phyloP scores from a whole-genome alignment of 2,329 filamentous ascomycete genomes.

The Macrophomina pseudophaseolina region DNA sequence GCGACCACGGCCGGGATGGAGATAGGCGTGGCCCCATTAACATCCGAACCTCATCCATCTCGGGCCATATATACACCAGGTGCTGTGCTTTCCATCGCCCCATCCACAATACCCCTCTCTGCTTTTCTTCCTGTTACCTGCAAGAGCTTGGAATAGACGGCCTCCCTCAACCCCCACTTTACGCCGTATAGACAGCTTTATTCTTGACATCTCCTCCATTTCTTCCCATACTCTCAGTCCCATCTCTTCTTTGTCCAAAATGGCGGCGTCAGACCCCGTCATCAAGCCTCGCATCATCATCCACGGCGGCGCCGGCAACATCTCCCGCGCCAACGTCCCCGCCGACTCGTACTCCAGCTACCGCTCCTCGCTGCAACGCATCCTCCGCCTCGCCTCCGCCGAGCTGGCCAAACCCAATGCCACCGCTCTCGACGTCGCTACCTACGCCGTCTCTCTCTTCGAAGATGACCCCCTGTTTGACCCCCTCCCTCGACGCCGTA shows the following conservation, averaged over 20 bases:
- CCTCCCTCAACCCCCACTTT: neutral
- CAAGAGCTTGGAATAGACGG: neutral
- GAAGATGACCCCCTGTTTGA: slow-evolving; percentile 64
- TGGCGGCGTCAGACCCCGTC: neutral
- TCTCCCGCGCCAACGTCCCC: slow-evolving; percentile 48
- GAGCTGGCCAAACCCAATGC: slow-evolving; percentile 45
- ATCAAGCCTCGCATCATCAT: slow-evolving; percentile 52
- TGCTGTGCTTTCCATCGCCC: too few species aligned
- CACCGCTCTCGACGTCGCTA: slow-evolving; percentile 73
- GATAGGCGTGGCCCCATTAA: neutral
- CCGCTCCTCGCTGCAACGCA: slow-evolving; percentile 43
- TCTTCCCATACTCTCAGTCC: neutral
- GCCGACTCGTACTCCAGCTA: slow-evolving; percentile 44
- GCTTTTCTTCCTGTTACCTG: neutral
- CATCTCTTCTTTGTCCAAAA: neutral
- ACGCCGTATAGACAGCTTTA: neutral
- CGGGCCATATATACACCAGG: neutral
- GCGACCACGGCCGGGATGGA: neutral
- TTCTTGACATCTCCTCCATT: neutral
- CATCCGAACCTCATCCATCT: neutral
- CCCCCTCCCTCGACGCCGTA: neutral
- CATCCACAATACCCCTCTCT: too few species aligned
- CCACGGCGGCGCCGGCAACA: slow-evolving; percentile 56
- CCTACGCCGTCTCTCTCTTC: slow-evolving; percentile 74
- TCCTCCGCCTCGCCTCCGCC: slow-evolving; percentile 38